Percentiles rank a stretch among this genome's conserved stretches.
These are phyloP conservation scores for Fragilaria radians DNA, from an alignment of 108 stramenopile genomes.

Conservation along the genomic window DNA sequence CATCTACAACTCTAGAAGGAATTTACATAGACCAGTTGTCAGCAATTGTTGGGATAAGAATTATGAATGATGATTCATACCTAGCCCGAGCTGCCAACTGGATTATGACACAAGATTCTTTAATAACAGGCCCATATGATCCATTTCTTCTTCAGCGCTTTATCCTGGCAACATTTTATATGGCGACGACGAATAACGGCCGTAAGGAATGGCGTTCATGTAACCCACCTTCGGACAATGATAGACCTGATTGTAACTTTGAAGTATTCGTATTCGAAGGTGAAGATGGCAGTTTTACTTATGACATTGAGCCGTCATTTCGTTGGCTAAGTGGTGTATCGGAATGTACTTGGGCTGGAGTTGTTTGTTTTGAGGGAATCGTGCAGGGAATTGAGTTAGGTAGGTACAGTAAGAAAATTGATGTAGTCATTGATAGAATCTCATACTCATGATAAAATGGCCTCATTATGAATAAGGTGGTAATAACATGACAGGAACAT, in stretches of 20 bases:
- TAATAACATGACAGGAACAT: slow-evolving; percentile 13
- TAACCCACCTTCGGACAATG: slow-evolving; percentile 16
- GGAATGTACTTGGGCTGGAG: slow-evolving; percentile 56
- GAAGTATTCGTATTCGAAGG: not conserved
- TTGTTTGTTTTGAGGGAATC: slow-evolving; percentile 28
- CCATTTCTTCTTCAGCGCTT: slow-evolving; percentile 50
- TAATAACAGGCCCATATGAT: slow-evolving; percentile 30
- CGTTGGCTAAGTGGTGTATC: slow-evolving; percentile 36
- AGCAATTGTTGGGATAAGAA: slow-evolving; percentile 26
- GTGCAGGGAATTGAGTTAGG: not conserved
- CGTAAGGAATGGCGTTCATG: slow-evolving; percentile 29
- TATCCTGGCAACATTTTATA: slow-evolving; percentile 40
- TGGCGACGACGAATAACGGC: slow-evolving; percentile 12
- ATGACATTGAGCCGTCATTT: not conserved
- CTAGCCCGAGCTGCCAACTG: slow-evolving; percentile 42
- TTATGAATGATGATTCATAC: slow-evolving; percentile 20
- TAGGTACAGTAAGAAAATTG: too few relatives aligned
- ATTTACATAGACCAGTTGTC: slow-evolving; percentile 27
- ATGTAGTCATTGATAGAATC: too few relatives aligned
- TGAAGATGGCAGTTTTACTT: slow-evolving; percentile 3
- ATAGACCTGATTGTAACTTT: slow-evolving; percentile 9
- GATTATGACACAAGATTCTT: slow-evolving; percentile 50
- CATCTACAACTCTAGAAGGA: slow-evolving; percentile 16
- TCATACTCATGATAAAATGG: too few relatives aligned
- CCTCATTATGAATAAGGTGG: too few relatives aligned